Conservation (phyloP, 2,329 filamentous ascomycete species). For the Neopestalotiopsis rosae region DNA sequence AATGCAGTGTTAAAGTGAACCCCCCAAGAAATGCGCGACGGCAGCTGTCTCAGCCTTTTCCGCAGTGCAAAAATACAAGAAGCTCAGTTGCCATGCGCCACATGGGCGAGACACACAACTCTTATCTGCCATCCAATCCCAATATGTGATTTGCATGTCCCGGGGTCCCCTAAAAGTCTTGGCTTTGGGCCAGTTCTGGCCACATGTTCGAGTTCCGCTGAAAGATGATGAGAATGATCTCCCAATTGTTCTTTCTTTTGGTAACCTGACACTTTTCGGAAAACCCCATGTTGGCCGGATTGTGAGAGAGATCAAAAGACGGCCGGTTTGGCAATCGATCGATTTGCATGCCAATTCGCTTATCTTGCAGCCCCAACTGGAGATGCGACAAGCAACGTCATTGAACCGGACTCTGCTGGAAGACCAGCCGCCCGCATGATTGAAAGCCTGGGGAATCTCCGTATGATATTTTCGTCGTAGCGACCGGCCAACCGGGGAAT, state of each 20-base stretch:
- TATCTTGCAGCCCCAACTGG: background rate
- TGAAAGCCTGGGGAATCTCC: background rate
- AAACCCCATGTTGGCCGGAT: background rate
- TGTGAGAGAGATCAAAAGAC: background rate
- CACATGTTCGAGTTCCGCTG: background rate
- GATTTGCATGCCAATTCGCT: background rate
- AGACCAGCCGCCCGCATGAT: background rate
- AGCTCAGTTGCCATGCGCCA: background rate
- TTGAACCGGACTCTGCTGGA: background rate
- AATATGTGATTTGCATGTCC: background rate
- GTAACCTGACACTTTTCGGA: background rate
- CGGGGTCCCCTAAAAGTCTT: background rate
- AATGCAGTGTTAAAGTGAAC: background rate
- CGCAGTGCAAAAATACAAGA: background rate
- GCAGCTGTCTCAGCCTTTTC: background rate
- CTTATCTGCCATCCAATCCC: background rate
- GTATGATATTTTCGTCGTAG: too few species aligned
- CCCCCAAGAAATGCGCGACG: background rate
- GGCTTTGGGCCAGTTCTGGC: background rate
- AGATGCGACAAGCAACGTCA: too few species aligned
- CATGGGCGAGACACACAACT: background rate
- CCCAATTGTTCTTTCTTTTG: background rate
- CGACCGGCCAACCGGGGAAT: too few species aligned
- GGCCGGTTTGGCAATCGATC: background rate
- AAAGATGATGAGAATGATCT: background rate